Percentiles rank a stretch among this genome's conserved stretches.
These are phyloP conservation scores for Phoenix dactylifera DNA, from an alignment of 176 grass and related monocot genomes.

Conservation along the genomic window DNA sequence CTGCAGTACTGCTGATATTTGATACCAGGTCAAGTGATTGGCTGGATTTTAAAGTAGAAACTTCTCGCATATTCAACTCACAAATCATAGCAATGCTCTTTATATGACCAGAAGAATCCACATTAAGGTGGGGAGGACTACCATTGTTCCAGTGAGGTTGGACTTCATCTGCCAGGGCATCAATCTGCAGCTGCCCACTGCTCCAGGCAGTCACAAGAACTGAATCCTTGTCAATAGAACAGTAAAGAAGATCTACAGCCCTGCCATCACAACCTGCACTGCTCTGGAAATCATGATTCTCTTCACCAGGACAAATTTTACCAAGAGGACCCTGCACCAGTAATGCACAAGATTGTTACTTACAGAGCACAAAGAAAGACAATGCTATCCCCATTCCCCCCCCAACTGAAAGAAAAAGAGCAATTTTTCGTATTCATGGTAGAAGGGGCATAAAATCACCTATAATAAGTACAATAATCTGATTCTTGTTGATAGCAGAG, in stretches of 20 bases:
- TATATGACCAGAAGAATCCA: slow-evolving; percentile 46
- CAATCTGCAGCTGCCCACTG: slow-evolving; percentile 66
- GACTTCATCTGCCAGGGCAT: slow-evolving; percentile 95
- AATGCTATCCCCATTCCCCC: not conserved
- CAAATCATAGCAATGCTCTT: slow-evolving; percentile 91
- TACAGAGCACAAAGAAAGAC: slow-evolving; percentile 13
- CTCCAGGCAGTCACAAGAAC: slow-evolving; percentile 78
- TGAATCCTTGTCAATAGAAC: slow-evolving; percentile 81
- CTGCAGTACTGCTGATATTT: slow-evolving; percentile 36
- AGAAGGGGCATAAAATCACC: too few species aligned
- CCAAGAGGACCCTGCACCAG: slow-evolving; percentile 76
- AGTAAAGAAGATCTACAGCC: slow-evolving; percentile 75
- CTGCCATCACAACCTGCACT: slow-evolving; percentile 41
- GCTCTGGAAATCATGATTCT: slow-evolving; percentile 35
- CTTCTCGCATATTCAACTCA: slow-evolving; percentile 45
- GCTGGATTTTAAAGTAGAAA: slow-evolving; percentile 21
- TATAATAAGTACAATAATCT: too few species aligned
- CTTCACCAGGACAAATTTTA: slow-evolving; percentile 43
- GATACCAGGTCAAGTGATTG: slow-evolving; percentile 23
- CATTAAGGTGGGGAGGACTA: slow-evolving; percentile 38
- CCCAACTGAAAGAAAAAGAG: too few species aligned
- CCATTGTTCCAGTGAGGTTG: slow-evolving; percentile 71
- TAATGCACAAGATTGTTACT: slow-evolving; percentile 12
- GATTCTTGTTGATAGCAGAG: too few species aligned
- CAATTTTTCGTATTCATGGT: too few species aligned